These are phyloP conservation scores for Puya raimondii DNA, from an alignment of 176 grass and related monocot species.

Conservation along the genomic window DNA sequence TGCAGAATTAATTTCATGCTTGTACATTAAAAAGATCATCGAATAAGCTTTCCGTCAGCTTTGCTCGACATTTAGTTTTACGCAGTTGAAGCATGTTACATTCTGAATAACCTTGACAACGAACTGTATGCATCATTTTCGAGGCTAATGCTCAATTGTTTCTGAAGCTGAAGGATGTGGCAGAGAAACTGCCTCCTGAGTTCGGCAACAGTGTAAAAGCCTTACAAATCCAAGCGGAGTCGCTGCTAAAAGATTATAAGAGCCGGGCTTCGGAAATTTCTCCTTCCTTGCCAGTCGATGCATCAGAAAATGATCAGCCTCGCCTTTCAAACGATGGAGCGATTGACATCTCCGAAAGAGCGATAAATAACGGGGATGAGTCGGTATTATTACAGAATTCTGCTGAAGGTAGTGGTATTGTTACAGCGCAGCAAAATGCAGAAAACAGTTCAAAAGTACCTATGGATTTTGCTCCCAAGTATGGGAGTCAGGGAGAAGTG, in stretches of 20 bases:
- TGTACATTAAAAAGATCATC: too few species aligned
- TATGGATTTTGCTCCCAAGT: conserved; percentile 31
- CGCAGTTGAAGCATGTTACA: neutral
- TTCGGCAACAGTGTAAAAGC: conserved; percentile 32
- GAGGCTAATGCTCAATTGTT: conserved; percentile 6
- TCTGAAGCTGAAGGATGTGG: conserved; percentile 54
- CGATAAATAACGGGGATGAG: conserved; percentile 29
- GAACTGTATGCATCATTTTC: neutral
- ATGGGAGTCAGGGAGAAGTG: conserved; percentile 42
- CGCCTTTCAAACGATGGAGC: conserved; percentile 14
- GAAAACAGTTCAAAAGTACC: conserved; percentile 24
- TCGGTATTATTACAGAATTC: conserved; percentile 12
- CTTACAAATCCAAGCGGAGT: conserved; percentile 42
- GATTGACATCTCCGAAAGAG: conserved; percentile 18
- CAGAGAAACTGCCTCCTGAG: conserved; percentile 49
- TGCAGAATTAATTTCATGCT: too few species aligned
- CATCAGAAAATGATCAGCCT: conserved; percentile 29
- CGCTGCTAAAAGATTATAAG: conserved; percentile 25
- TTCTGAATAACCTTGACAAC: neutral
- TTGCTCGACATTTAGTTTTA: too few species aligned
- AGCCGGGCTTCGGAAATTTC: conserved; percentile 13
- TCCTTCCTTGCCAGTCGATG: neutral
- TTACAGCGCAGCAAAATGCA: conserved; percentile 28
- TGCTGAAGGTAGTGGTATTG: conserved; percentile 13
- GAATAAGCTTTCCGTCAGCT: too few species aligned